Base-by-base conservation (phyloP, 805 yeast genomes). In the Torulaspora gathmanii region DNA sequence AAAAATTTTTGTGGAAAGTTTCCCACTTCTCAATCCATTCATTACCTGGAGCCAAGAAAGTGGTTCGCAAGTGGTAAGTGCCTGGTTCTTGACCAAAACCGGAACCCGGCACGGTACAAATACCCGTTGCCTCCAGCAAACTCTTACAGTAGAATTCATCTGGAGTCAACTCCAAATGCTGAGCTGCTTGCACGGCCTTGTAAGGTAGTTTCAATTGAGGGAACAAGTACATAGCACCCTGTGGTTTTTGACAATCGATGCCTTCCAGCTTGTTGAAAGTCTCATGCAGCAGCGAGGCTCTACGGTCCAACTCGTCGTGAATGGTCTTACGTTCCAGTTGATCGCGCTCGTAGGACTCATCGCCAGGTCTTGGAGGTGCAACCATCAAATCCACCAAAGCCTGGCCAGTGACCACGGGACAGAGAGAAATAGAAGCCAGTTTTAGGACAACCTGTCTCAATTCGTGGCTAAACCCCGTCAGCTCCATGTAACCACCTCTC, bases 401-500 rank as follows among this genome's bases (percentile, higher is more conserved):
- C 71, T 93, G 99, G 40, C 99, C 99, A 1, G 91, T 77, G 34
- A 91, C 96, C 1, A 88, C 96, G 0, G 98, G 91, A 65, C 99
- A 93, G 45, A 93, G 74, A 25, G 93, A 83, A 54, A 93, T 89
- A 10, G 95, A 85, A 13, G 95, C 95, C 55, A 95, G 71, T 70
- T 93, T 93, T 66, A 84, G 73, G 42, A 93, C 74, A 44, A 86
- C 76, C 25, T 79, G 85, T 56, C 74, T 70, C 13, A 90, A 82
- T 36, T 83, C 89, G 3, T 72, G 73, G 11, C 75, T 70, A 68
- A 93, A 86, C 1, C 96, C 96, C 9, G 83, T 77, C 6, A 90
- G 70, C 68, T 93, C 99, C 93, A 93, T 86, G 72, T 90, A 93
- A 5, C 99, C 99, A 58, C 98, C 99, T 70, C 99, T 82, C 72